phyloP scores from a whole-genome alignment of 2,329 filamentous ascomycete species.

The Alternaria incomplexa region DNA sequence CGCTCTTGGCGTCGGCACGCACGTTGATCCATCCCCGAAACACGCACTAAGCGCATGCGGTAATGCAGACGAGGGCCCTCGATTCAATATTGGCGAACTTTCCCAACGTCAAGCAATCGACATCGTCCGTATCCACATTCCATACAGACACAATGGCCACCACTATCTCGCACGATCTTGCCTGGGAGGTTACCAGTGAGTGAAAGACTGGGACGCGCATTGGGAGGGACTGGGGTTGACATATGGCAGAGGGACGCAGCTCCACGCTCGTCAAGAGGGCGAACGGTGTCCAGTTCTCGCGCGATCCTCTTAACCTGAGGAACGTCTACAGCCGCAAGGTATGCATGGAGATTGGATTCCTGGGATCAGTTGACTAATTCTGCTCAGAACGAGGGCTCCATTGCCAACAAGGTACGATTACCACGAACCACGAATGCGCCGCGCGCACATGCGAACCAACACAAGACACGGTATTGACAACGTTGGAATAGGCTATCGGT shows the following conservation, averaged over 20 bases:
- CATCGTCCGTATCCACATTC: constrained; percentile 34
- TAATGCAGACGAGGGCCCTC: constrained; percentile 34
- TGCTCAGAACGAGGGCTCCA: constrained; percentile 82
- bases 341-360: constrained; percentile 29
- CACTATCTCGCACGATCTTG: constrained; percentile 82
- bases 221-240: constrained; percentile 17
- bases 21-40: constrained; percentile 28
- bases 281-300: constrained; percentile 88
- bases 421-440: constrained; percentile 15
- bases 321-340: constrained; percentile 95
- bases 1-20: constrained; percentile 13
- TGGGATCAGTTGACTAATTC: constrained; percentile 30
- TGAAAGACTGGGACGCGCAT: constrained; percentile 42
- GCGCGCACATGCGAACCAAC: background rate
- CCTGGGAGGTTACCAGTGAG: constrained; percentile 96
- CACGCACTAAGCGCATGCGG: constrained; percentile 34
- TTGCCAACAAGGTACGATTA: constrained; percentile 82
- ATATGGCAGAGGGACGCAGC: constrained; percentile 76
- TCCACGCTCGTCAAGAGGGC: constrained; percentile 90
- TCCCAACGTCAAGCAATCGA: constrained; percentile 22
- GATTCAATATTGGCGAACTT: constrained; percentile 31
- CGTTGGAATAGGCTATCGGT: constrained; percentile 73
- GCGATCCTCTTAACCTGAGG: constrained; percentile 89
- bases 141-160: constrained; percentile 54
- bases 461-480: constrained; percentile 11